Evolutionary conservation across 2,329 filamentous ascomycete species (phyloP), one percentile per base, ranked within the genome.

Genomic region (Colletotrichum trifolii): DNA sequence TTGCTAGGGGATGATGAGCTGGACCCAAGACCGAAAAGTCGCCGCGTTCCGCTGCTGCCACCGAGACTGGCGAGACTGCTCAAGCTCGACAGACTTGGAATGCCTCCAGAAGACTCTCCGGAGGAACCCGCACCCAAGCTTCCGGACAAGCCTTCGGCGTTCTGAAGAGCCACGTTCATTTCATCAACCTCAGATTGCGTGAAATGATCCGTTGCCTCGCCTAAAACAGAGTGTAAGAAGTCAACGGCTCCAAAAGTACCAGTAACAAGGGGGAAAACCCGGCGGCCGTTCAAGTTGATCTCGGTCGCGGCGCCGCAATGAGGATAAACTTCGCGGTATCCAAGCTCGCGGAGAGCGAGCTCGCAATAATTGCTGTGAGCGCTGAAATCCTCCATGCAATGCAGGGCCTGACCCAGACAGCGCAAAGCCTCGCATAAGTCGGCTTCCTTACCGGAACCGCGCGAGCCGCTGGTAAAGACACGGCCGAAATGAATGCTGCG

Each of bases 351-450:
- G 35, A 96, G 83, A 5, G 86, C 90, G 65, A 95, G 84, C 76
- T 96, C 92, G 71, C 89, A 90, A 77, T 95, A 96, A 78, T 95
- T 95, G 73, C 90, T 93, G 77, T 95, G 92, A 2, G 92, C 92
- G 52, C 89, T 89, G 81, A 86, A 96, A 70, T 94, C 85, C 84
- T 94, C 91, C 73, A 94, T 83, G 49, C 89, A 92, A 76, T 94
- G 91, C 33, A 94, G 82, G 3, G 89, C 88, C 75, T 94, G 91
- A 0, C 91, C 91, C 0, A 94, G 82, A 66, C 90, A 93, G 64
- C 92, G 83, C 65, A 95, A 81, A 4, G 92, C 92, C 75, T 96
- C 92, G 71, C 87, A 93, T n/a, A 96, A 83, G 72, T 95, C 91
- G 48, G 88, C 87, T 66, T 94, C 91, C 67, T 86, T 90, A 45